A percentile compares a stretch with the other conserved stretches of the same genome.
Evolutionary conservation across 352 stramenopile genomes (phyloP).

Genomic region (Globisporangium viniferum): DNA sequence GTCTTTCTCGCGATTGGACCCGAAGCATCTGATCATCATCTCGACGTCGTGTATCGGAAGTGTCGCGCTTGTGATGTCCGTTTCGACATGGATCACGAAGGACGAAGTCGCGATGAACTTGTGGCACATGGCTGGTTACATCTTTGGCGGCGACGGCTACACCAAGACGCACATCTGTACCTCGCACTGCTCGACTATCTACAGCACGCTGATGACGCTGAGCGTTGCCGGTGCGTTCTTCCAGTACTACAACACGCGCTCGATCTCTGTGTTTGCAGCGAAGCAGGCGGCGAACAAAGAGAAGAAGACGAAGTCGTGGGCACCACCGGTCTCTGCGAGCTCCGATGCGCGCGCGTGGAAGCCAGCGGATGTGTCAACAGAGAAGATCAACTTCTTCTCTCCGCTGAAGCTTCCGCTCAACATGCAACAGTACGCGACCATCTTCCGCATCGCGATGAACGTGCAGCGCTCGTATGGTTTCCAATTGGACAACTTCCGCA

Average conservation of each 20-base stretch:
- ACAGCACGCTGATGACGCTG: slow-evolving; percentile 45
- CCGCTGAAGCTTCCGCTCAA: slow-evolving; percentile 59
- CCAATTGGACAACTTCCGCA: slow-evolving; percentile 87
- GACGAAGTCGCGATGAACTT: slow-evolving; percentile 61
- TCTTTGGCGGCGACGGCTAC: slow-evolving; percentile 54
- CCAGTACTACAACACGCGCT: slow-evolving; percentile 47
- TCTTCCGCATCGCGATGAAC: slow-evolving; percentile 81
- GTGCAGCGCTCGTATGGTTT: slow-evolving; percentile 86
- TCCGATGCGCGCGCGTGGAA: slow-evolving; percentile 76
- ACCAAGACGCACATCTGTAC: slow-evolving; percentile 52
- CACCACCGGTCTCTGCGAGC: slow-evolving; percentile 60
- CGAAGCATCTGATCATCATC: slow-evolving; percentile 66
- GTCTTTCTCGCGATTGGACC: slow-evolving; percentile 35
- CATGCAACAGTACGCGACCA: slow-evolving; percentile 83
- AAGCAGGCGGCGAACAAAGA: slow-evolving; percentile 19
- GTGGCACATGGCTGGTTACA: slow-evolving; percentile 62
- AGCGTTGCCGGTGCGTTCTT: slow-evolving; percentile 32
- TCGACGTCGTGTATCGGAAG: slow-evolving; percentile 67
- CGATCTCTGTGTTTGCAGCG: slow-evolving; percentile 32
- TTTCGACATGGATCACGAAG: slow-evolving; percentile 66
- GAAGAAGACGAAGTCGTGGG: slow-evolving; percentile 23
- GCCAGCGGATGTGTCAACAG: slow-evolving; percentile 30
- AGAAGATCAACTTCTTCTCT: slow-evolving; percentile 83
- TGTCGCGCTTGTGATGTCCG: slow-evolving; percentile 58
- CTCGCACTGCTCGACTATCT: slow-evolving; percentile 56